phyloP scores from a whole-genome alignment of 108 stramenopile genomes.

The Schizochytrium sp. region DNA sequence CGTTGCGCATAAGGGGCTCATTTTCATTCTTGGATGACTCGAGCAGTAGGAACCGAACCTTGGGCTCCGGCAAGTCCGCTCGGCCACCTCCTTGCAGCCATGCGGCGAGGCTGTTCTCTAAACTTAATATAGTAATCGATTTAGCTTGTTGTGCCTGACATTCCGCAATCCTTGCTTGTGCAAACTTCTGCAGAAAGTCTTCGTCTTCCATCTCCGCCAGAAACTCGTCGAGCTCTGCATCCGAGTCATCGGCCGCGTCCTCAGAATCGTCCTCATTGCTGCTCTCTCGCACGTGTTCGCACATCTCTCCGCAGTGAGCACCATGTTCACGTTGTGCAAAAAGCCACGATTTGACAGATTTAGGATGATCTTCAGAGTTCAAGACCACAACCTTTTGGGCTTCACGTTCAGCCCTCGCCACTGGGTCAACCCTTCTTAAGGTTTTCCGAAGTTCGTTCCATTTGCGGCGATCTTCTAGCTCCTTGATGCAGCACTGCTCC shows the following conservation, averaged over 20 bases:
- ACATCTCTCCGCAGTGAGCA: not conserved
- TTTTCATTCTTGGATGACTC: not conserved
- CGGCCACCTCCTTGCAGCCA: no score
- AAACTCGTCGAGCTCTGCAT: conserved; percentile 17
- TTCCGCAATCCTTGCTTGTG: not conserved
- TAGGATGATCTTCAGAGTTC: not conserved
- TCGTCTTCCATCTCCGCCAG: conserved; percentile 10
- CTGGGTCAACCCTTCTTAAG: not conserved
- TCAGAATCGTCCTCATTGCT: not conserved
- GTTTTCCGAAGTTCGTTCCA: not conserved
- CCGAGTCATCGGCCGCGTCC: conserved; percentile 9
- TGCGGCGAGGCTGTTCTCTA: not conserved
- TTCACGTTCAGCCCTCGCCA: conserved; percentile 4
- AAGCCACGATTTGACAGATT: not conserved
- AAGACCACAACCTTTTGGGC: not conserved
- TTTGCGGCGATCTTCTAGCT: conserved; percentile 44
- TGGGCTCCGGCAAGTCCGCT: no score
- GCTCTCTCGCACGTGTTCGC: not conserved
- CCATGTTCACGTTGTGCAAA: not conserved
- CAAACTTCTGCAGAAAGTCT: not conserved
- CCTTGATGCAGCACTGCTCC: conserved; percentile 23
- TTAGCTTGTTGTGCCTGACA: not conserved
- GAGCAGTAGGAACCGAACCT: no score
- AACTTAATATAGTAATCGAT: not conserved
- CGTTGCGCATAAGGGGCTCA: not conserved